Conservation (phyloP, 2,329 filamentous ascomycete species). For the Fusarium sp. region DNA sequence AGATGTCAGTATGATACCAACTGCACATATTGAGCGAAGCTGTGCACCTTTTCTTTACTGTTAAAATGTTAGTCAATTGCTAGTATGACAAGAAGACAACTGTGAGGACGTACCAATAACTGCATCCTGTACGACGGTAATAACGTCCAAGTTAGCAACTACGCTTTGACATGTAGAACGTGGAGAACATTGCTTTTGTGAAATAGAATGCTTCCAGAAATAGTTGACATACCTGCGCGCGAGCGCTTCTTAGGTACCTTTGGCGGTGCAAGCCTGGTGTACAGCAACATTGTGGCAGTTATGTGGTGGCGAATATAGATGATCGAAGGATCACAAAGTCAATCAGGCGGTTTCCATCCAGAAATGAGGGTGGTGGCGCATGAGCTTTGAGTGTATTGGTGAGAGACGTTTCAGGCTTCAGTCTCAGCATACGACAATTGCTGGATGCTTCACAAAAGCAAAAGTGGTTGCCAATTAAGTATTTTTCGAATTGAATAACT, state of each 20-base stretch:
- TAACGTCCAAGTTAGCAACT: conserved; percentile 20
- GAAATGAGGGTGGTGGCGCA: conserved; percentile 24
- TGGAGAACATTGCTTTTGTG: conserved; percentile 1
- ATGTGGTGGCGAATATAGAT: conserved; percentile 39
- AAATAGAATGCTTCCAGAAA: conserved; percentile 19
- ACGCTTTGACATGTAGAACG: background rate
- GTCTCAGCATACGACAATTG: background rate
- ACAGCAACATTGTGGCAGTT: conserved; percentile 63
- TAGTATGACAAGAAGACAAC: background rate
- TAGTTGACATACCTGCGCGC: conserved; percentile 52
- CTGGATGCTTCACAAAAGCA: conserved; percentile 8
- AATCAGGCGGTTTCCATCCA: conserved; percentile 41
- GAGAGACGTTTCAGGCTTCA: background rate
- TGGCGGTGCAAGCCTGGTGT: conserved; percentile 68
- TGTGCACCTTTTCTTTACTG: conserved; percentile 65
- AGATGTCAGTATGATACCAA: conserved; percentile 18
- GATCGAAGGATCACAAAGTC: conserved; percentile 39
- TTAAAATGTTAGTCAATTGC: conserved; percentile 29
- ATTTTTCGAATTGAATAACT: conserved; percentile 16
- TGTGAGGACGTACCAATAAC: conserved; percentile 60
- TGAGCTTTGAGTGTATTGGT: conserved; percentile 3
- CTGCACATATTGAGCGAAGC: background rate
- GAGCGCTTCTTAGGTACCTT: conserved; percentile 71
- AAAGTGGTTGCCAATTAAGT: conserved; percentile 15
- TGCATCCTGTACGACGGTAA: conserved; percentile 58